phyloP scores from a whole-genome alignment of 2,329 filamentous ascomycete genomes.

The Colletotrichum zoysiae region DNA sequence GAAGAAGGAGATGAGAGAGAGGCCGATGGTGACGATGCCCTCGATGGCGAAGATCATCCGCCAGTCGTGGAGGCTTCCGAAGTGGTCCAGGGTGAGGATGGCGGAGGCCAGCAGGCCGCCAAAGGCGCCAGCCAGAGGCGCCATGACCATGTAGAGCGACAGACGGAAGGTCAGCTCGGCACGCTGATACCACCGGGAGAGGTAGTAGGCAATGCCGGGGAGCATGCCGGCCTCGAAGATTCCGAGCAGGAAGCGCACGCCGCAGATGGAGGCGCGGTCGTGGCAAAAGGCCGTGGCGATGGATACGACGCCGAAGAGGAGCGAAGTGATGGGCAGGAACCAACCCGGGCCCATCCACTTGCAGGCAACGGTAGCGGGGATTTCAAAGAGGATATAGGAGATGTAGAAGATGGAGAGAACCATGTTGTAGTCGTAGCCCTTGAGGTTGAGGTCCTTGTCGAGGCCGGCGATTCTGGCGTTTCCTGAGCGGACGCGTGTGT shows the following conservation, averaged over 20 bases:
- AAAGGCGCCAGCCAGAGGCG: slow-evolving; percentile 77
- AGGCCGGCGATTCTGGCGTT: slow-evolving; percentile 77
- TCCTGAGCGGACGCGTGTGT: slow-evolving; percentile 55
- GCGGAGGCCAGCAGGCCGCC: slow-evolving; percentile 75
- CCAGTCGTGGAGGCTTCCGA: slow-evolving; percentile 70
- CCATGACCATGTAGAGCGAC: slow-evolving; percentile 77
- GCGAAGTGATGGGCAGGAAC: slow-evolving; percentile 73
- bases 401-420: slow-evolving; percentile 79
- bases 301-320: slow-evolving; percentile 74
- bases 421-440: slow-evolving; percentile 76
- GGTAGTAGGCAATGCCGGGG: slow-evolving; percentile 80
- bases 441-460: slow-evolving; percentile 70
- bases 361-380: slow-evolving; percentile 76
- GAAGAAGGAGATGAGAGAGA: slow-evolving; percentile 69
- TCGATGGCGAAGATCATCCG: slow-evolving; percentile 80
- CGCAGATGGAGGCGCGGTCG: slow-evolving; percentile 63
- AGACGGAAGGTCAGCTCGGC: slow-evolving; percentile 76
- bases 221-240: slow-evolving; percentile 81
- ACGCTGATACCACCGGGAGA: slow-evolving; percentile 79
- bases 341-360: slow-evolving; percentile 80
- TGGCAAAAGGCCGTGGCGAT: slow-evolving; percentile 75
- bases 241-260: slow-evolving; percentile 75
- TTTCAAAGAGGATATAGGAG: slow-evolving; percentile 79
- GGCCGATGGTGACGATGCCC: slow-evolving; percentile 65
- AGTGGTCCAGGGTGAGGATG: slow-evolving; percentile 71